Percentiles rank a stretch among this genome's conserved stretches.
Conservation (phyloP, 2,329 filamentous ascomycete species). For the Coccinonectria pachysandricola region DNA sequence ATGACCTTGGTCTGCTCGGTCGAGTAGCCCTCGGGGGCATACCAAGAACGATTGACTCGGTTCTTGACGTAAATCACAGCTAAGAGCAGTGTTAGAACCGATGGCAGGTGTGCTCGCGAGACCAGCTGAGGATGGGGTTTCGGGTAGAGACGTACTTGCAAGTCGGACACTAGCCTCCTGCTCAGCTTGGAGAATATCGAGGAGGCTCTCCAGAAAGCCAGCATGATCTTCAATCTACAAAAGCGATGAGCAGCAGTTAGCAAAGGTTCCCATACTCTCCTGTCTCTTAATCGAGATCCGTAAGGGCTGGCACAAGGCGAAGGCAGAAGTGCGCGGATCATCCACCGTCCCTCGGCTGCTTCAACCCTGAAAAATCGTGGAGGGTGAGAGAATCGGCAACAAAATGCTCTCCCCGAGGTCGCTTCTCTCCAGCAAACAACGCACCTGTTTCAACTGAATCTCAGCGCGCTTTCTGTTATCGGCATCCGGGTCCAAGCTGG, state of each 20-base stretch:
- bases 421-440: too few relatives aligned
- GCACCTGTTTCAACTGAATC: constrained; percentile 71
- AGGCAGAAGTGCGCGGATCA: too few relatives aligned
- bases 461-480: constrained; percentile 69
- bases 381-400: constrained; percentile 1
- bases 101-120: constrained; percentile 13
- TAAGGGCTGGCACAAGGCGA: too few relatives aligned
- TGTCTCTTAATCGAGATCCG: too few relatives aligned
- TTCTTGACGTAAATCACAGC: constrained; percentile 98
- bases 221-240: constrained; percentile 76
- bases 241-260: constrained; percentile 12
- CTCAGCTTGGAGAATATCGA: constrained; percentile 84
- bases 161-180: constrained; percentile 76
- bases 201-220: constrained; percentile 81
- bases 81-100: constrained; percentile 28
- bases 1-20: constrained; percentile 55
- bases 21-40: constrained; percentile 62
- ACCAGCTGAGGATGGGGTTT: constrained; percentile 10
- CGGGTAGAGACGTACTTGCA: constrained; percentile 57
- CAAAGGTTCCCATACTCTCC: too few relatives aligned
- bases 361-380: too few relatives aligned
- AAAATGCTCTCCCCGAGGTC: too few relatives aligned
- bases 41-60: constrained; percentile 87
- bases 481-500: constrained; percentile 64
- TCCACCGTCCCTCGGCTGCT: too few relatives aligned